These are phyloP conservation scores for Xerocomellus chrysenteron DNA, from an alignment of 768 basidiomycete genomes.

Conservation along the genomic window DNA sequence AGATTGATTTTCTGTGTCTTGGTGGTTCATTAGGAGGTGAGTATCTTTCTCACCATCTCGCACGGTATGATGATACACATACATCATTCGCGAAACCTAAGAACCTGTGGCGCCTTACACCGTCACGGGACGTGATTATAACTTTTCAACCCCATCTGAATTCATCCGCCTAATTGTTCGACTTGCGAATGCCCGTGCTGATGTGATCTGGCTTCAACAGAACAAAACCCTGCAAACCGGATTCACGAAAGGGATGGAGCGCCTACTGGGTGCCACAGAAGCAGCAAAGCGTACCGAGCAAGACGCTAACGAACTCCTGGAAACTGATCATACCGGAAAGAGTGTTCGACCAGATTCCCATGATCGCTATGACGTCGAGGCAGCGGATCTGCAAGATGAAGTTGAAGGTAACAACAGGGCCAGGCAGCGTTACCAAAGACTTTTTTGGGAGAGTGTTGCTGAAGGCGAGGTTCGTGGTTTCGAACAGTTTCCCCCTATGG, in stretches of 20 bases:
- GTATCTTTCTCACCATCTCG: slow-evolving; percentile 8
- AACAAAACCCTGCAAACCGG: slow-evolving; percentile 71
- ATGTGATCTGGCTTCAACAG: slow-evolving; percentile 34
- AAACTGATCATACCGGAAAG: slow-evolving; percentile 4
- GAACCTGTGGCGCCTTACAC: slow-evolving; percentile 65
- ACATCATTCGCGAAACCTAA: slow-evolving; percentile 71
- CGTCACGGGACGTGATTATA: slow-evolving; percentile 55
- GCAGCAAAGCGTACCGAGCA: slow-evolving; percentile 14
- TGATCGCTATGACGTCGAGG: slow-evolving; percentile 47
- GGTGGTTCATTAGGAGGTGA: slow-evolving; percentile 40
- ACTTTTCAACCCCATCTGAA: slow-evolving; percentile 75
- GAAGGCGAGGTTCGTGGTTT: slow-evolving; percentile 59
- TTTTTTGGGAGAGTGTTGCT: slow-evolving; percentile 77
- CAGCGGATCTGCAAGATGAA: slow-evolving; percentile 64
- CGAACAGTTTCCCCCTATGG: not conserved
- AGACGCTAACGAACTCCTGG: slow-evolving; percentile 5
- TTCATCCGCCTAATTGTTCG: slow-evolving; percentile 7
- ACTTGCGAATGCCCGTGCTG: not conserved
- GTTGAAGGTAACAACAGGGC: slow-evolving; percentile 53
- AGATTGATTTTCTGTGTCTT: slow-evolving; percentile 6
- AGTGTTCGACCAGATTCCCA: not conserved
- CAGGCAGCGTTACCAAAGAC: slow-evolving; percentile 63
- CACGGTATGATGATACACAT: slow-evolving; percentile 49
- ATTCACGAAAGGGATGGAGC: slow-evolving; percentile 81
- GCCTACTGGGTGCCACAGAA: slow-evolving; percentile 57